Base-by-base conservation (phyloP, 306 rosid genomes). In the Oemleria cerasiformis region DNA sequence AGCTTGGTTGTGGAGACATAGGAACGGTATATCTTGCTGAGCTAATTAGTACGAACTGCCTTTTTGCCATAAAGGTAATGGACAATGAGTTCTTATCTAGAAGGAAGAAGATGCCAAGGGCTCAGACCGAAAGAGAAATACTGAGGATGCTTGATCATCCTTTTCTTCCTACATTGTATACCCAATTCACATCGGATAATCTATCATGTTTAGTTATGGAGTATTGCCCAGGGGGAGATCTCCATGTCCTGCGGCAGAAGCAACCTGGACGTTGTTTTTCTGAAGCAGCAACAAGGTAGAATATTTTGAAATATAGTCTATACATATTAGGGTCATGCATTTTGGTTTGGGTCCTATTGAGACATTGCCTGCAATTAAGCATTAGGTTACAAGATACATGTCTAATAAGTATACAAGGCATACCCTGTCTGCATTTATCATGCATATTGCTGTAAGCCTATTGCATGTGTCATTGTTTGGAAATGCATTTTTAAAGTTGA, bases 161-260 rank as follows among this genome's bases (percentile, higher is more conserved):
- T 47, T 94, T 94, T 79, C 97, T 94, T 74, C 99, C 99, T 7
- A 94, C 99, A 44, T 76, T 94, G 39, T 94, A 87, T 86, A 81
- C 87, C 38, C 97, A 94, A 68, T 94, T 94, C 63, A 86, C 97
- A 42, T 85, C 97, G 54, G 97, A 91, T 85, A 94, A 91, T 78
- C 79, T 94, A 68, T 89, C 99, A n/a, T 94, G 99, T 76, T 84
- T 94, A 65, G 88, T 91, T 76, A 94, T 89, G 99, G 99, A 94
- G 84, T 91, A 85, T 80, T 94, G 99, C 81, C 99, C 99, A 61
- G 99, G 99, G 11, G 99, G 99, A 77, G 99, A 94, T 85, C 99
- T 94, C 75, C 99, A 94, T 72, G 99, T 91, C 75, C 86, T 94
- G 38, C 84, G 99, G 70, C 99, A 94, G 86, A 91, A 83, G 85